Percentiles rank a stretch among this genome's conserved stretches.
These are phyloP conservation scores for Colletotrichum graminicola DNA, from an alignment of 2,329 filamentous ascomycete species.

Conservation along the genomic window DNA sequence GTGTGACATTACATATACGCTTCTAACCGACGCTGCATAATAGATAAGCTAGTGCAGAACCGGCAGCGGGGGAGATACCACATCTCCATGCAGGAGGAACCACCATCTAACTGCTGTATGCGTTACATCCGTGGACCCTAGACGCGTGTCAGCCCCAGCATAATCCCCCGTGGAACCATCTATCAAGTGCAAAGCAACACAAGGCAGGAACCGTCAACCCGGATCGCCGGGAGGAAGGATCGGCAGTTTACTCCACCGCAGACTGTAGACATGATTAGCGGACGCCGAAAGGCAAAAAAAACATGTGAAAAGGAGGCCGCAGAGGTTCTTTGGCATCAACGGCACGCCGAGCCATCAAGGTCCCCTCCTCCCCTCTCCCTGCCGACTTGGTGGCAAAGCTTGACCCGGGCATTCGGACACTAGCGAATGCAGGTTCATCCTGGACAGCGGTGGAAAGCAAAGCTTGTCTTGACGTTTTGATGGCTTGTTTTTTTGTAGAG, in stretches of 20 bases:
- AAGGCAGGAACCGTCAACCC: not conserved
- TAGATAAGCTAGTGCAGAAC: too few relatives aligned
- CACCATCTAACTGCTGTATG: not conserved
- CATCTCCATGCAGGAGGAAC: not conserved
- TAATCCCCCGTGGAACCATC: not conserved
- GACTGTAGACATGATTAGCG: too few relatives aligned
- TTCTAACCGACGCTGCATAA: not conserved
- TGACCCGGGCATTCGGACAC: not conserved
- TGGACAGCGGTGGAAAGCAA: slow-evolving; percentile 1
- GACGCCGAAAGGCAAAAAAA: not conserved
- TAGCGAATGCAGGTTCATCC: slow-evolving; percentile 11
- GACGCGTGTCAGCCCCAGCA: not conserved
- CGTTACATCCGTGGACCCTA: slow-evolving; percentile 7
- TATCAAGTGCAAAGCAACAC: not conserved
- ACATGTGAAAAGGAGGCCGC: not conserved
- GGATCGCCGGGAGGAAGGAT: not conserved
- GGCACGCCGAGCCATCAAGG: slow-evolving; percentile 16
- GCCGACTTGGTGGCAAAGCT: too few relatives aligned
- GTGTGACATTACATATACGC: not conserved
- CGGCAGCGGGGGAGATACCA: not conserved
- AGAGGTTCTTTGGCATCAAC: not conserved
- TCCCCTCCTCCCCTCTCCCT: not conserved
- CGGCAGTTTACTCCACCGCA: not conserved
- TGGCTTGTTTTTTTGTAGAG: not conserved
- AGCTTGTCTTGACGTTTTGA: slow-evolving; percentile 1